phyloP scores from a whole-genome alignment of 2,329 filamentous ascomycete species.

The Fulvia fulva region DNA sequence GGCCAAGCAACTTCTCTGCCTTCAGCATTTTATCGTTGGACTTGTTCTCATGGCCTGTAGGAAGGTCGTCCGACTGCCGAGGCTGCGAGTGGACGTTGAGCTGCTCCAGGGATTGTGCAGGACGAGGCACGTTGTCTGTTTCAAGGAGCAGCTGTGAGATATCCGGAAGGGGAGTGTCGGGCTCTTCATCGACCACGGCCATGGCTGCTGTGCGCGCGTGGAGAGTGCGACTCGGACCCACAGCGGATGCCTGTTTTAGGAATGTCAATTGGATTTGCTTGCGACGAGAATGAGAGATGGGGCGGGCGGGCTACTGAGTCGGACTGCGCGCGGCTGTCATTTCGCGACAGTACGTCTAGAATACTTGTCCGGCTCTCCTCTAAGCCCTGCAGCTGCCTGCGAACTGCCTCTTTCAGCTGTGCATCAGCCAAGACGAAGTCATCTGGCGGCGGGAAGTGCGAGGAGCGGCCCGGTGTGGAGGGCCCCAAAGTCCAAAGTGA shows the following conservation, averaged over 20 bases:
- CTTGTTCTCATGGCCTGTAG: slow-evolving; percentile 9
- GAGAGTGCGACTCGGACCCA: background rate
- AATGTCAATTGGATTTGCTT: background rate
- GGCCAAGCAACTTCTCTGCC: slow-evolving; percentile 17
- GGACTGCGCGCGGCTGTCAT: background rate
- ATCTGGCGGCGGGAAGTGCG: background rate
- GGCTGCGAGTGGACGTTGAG: background rate
- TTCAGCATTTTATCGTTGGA: slow-evolving; percentile 22
- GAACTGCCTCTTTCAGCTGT: slow-evolving; percentile 1
- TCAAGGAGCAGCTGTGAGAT: background rate
- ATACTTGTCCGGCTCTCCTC: slow-evolving; percentile 2
- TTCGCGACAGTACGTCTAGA: too few species aligned
- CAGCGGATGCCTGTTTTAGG: background rate
- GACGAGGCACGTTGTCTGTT: background rate
- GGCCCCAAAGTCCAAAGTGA: background rate
- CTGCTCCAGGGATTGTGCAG: background rate
- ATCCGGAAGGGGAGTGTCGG: slow-evolving; percentile 4
- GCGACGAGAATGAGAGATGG: slow-evolving; percentile 4
- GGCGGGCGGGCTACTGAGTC: background rate
- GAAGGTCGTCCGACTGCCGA: background rate
- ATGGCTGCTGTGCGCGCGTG: background rate
- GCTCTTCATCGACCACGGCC: background rate
- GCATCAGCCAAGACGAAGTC: background rate
- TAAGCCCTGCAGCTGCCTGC: background rate
- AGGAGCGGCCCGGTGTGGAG: background rate